Percentiles rank a stretch among this genome's conserved stretches.
Evolutionary conservation across 2,329 filamentous ascomycete genomes (phyloP).

Genomic region (Penicillium sp.): DNA sequence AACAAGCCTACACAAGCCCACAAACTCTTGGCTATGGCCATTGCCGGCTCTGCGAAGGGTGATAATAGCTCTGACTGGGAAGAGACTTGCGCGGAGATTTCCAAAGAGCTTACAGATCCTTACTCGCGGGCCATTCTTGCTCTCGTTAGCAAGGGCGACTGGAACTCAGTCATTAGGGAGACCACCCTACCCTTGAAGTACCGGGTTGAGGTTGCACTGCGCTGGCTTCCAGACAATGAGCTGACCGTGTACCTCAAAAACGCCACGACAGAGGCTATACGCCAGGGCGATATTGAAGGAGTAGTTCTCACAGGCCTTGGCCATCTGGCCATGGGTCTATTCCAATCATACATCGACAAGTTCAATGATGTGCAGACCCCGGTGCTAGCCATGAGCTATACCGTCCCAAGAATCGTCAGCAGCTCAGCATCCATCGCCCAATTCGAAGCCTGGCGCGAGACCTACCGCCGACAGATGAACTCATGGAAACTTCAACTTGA

Average conservation of each 20-base stretch:
- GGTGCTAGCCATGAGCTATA: constrained; percentile 56
- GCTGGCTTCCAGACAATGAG: constrained; percentile 46
- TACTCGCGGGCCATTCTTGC: constrained; percentile 59
- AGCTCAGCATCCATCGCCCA: constrained; percentile 49
- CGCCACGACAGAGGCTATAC: constrained; percentile 48
- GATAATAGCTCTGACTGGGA: constrained; percentile 55
- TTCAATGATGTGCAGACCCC: constrained; percentile 61
- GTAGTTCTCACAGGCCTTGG: constrained; percentile 59
- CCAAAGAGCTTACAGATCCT: constrained; percentile 57
- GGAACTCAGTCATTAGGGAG: constrained; percentile 56
- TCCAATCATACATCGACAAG: constrained; percentile 57
- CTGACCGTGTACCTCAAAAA: constrained; percentile 53
- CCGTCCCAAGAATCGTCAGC: constrained; percentile 56
- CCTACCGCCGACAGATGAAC: constrained; percentile 58
- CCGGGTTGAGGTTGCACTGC: constrained; percentile 58
- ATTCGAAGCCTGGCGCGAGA: constrained; percentile 58
- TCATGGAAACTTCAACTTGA: constrained; percentile 58
- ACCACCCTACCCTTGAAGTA: constrained; percentile 56
- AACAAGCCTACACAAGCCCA: constrained; percentile 53
- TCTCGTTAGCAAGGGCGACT: constrained; percentile 57
- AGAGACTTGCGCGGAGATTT: constrained; percentile 59
- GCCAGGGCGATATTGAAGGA: constrained; percentile 57
- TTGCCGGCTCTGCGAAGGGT: constrained; percentile 44
- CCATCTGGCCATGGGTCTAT: constrained; percentile 55
- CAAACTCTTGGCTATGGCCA: constrained; percentile 53